Percentiles rank a stretch among this genome's conserved stretches.
Evolutionary conservation across 192 early-diverging fungal species (phyloP).

Genomic region (Powellomyces hirtus): DNA sequence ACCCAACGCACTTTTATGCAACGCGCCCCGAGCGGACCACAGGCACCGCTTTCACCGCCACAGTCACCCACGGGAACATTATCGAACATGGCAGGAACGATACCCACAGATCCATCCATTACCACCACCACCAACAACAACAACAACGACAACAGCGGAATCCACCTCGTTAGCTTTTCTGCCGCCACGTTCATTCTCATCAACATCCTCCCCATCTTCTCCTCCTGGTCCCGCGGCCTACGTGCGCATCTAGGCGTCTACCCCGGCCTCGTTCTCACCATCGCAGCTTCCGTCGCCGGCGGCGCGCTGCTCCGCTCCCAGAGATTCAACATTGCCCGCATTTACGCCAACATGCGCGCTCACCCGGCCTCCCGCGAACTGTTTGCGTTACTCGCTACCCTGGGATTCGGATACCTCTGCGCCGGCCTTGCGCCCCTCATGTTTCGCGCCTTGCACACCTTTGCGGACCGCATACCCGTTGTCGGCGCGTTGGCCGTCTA

Average conservation of each 20-base stretch:
- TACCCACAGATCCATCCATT: too few relatives aligned
- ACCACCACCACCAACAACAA: too few relatives aligned
- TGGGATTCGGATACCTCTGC: conserved; percentile 12
- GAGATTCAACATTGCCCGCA: background rate
- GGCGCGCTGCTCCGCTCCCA: background rate
- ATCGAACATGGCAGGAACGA: background rate
- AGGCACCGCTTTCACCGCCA: background rate
- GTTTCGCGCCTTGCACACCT: conserved; percentile 19
- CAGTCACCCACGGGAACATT: background rate
- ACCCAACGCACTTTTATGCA: background rate
- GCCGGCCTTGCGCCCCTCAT: background rate
- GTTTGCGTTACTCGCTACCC: background rate
- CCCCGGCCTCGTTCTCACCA: background rate
- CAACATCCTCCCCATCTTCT: conserved; percentile 6
- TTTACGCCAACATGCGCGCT: background rate
- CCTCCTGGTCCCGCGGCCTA: conserved; percentile 6
- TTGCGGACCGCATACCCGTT: background rate
- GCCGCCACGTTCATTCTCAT: conserved; percentile 9
- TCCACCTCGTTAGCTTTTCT: conserved; percentile 9
- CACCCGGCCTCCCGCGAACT: conserved; percentile 19
- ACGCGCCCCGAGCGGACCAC: background rate
- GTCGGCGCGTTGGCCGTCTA: conserved; percentile 13
- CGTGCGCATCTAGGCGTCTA: conserved; percentile 9
- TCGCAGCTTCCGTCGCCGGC: conserved; percentile 2
- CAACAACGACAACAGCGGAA: background rate